Conservation (phyloP, 2,329 filamentous ascomycete genomes). For the Trichoderma koningiopsis region DNA sequence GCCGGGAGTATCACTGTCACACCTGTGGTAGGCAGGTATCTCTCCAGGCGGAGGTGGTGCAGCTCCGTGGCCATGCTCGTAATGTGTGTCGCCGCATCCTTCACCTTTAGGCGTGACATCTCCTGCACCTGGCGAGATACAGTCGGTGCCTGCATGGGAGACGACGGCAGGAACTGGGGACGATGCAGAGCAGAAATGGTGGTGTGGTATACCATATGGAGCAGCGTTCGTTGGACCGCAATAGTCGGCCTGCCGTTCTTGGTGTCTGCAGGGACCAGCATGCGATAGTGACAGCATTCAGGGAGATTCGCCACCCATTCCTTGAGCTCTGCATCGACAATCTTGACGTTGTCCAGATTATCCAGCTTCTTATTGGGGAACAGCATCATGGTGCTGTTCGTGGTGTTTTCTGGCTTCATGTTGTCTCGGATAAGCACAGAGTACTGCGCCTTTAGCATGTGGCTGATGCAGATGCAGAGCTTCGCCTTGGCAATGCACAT, state of each 20-base stretch:
- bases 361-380: conserved; percentile 84
- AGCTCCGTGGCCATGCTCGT: conserved; percentile 81
- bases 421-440: conserved; percentile 86
- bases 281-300: conserved; percentile 67
- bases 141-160: conserved; percentile 55
- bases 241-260: conserved; percentile 62
- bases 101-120: conserved; percentile 78
- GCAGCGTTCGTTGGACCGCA: conserved; percentile 75
- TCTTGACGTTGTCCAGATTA: conserved; percentile 77
- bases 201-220: conserved; percentile 93
- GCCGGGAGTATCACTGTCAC: conserved; percentile 89
- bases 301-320: conserved; percentile 76
- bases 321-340: conserved; percentile 77
- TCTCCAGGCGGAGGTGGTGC: conserved; percentile 71
- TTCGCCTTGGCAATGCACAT: conserved; percentile 94
- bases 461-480: conserved; percentile 84
- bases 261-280: conserved; percentile 56
- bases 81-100: conserved; percentile 81
- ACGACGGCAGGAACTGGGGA: conserved; percentile 82
- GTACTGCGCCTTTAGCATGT: conserved; percentile 88
- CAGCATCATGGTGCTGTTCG: conserved; percentile 81
- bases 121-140: conserved; percentile 74
- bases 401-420: conserved; percentile 74
- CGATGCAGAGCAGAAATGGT: conserved; percentile 89
- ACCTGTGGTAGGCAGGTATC: conserved; percentile 82